phyloP scores from a whole-genome alignment of 2,329 filamentous ascomycete species.

The Akanthomyces muscarius region DNA sequence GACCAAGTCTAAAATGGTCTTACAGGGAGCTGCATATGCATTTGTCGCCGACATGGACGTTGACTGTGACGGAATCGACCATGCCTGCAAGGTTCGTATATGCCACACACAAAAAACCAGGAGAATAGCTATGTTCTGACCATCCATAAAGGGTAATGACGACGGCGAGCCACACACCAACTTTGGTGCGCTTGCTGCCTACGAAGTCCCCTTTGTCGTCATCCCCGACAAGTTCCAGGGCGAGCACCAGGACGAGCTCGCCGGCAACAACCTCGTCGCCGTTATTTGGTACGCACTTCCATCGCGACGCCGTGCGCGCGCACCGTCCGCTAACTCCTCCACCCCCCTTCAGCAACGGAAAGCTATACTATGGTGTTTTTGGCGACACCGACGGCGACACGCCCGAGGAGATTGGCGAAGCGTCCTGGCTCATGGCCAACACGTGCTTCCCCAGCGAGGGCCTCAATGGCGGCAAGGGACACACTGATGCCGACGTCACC shows the following conservation, averaged over 20 bases:
- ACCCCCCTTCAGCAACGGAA: background rate
- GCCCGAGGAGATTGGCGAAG: constrained; percentile 10
- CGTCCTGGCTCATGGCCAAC: constrained; percentile 10
- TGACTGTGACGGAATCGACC: constrained; percentile 5
- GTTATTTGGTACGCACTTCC: background rate
- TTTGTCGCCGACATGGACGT: constrained; percentile 10
- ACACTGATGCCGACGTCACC: background rate
- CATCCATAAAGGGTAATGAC: background rate
- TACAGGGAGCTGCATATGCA: constrained; percentile 2
- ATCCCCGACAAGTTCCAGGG: constrained; percentile 7
- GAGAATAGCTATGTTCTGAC: background rate
- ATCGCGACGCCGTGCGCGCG: background rate
- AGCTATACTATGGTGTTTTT: constrained; percentile 9
- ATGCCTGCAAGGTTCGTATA: background rate
- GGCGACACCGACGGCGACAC: constrained; percentile 9
- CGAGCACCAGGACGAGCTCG: constrained; percentile 2
- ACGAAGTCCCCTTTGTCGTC: constrained; percentile 6
- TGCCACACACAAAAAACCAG: background rate
- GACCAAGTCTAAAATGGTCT: background rate
- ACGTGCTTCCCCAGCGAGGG: constrained; percentile 7
- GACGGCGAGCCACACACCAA: constrained; percentile 1
- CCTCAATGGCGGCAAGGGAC: constrained; percentile 7
- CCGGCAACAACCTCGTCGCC: constrained; percentile 7
- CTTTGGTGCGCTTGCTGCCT: constrained; percentile 7
- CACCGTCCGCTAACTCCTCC: background rate